Base-by-base conservation (phyloP, 1,139 yeast species). In the Casaregolazyma suthepensis region DNA sequence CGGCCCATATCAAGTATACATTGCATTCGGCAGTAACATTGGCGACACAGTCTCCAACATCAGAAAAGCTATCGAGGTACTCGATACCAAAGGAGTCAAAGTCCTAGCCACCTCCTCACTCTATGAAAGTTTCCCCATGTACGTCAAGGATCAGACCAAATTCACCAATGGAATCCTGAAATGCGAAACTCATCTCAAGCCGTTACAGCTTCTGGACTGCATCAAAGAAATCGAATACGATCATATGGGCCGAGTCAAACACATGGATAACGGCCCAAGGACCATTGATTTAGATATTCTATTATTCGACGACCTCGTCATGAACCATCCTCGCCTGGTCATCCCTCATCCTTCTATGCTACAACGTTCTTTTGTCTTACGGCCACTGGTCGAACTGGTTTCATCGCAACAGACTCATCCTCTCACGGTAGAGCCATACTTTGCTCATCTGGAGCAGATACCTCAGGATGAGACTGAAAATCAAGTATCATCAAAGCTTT, bases 111-210 rank as follows among this genome's bases (percentile, higher is more conserved):
- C 94, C 0, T 90, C 98, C 0, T 81, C 95, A 1, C 71, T 93
- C 56, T 93, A 88, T 68, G 82, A 86, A 57, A 87, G 96, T 20
- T 88, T 85, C 60, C 98, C 99, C 46, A 93, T 93, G 98, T 94
- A 90, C 67, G 82, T 77, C 59, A 71, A 78, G 48, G 88, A 90
- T 57, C 99, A 93, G 71, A 78, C 82, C 1, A 84, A 83, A 63
- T 94, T 93, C 66, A 74, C 84, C 62, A 94, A 93, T 66, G 98
- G 97, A 1, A 95, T 84, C 1, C 65, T 88, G 19, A 81, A 84
- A 61, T 75, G 87, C n/a, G 70, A 74, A 45, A 78, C 86, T 0
- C 67, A 67, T 5, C 69, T 83, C 47, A 60, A 77, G 0, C 98
- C 99, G 0, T 74, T 77, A 45, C 82, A 81, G 1, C 71, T 94